Conservation (phyloP, 306 rosid genomes). For the barrel medic (Medicago truncatula) region MtrunA17r5.0-ANR NC_053046.1:3354001-3354500, state of each 20-base stretch:
- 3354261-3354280: slow-evolving; percentile 26
- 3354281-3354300: slow-evolving; percentile 36
- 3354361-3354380: slow-evolving; percentile 4
- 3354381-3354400: slow-evolving; percentile 19
- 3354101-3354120: too few relatives aligned
- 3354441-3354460: background rate
- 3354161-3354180: slow-evolving; percentile 39
- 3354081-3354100: background rate
- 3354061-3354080: background rate
- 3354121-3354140: background rate
- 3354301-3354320: background rate
- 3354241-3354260: slow-evolving; percentile 32
- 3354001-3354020: background rate
- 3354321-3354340: slow-evolving; percentile 35
- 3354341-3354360: slow-evolving; percentile 25
- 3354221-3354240: slow-evolving; percentile 35
- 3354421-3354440: background rate
- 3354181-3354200: slow-evolving; percentile 45
- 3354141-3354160: slow-evolving; percentile 39
- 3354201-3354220: slow-evolving; percentile 26
- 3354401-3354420: background rate
- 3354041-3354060: background rate
- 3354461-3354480: background rate
- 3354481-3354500: too few relatives aligned
- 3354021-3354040: background rate